Percentiles rank a stretch among this genome's conserved stretches.
phyloP scores from a whole-genome alignment of 1,139 yeast genomes.

The Taphrina deformans region DNA sequence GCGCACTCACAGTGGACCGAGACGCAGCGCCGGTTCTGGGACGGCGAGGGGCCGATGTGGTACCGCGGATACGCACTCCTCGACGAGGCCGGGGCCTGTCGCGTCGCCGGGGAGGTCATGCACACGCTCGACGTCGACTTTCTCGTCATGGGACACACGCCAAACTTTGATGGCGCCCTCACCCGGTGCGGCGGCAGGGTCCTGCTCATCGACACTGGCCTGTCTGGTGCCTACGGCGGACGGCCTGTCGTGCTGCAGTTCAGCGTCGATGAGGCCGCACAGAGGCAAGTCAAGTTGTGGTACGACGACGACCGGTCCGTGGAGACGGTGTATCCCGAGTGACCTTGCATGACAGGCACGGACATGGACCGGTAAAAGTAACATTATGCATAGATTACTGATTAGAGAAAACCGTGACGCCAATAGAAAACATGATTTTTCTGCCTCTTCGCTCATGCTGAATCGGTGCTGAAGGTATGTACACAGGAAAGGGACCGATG shows the following conservation, averaged over 20 bases:
- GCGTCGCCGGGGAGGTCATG: slow-evolving; percentile 18
- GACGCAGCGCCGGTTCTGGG: slow-evolving; percentile 26
- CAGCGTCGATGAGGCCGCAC: neutral
- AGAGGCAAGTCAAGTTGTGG: slow-evolving; percentile 15
- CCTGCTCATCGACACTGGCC: slow-evolving; percentile 34
- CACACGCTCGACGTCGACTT: slow-evolving; percentile 22
- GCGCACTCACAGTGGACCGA: slow-evolving; percentile 7
- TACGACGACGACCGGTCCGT: slow-evolving; percentile 22
- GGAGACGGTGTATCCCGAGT: slow-evolving; percentile 15
- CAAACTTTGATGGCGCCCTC: slow-evolving; percentile 28
- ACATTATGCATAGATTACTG: too few species aligned
- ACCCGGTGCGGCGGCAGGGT: slow-evolving; percentile 34
- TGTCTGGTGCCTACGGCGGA: slow-evolving; percentile 32
- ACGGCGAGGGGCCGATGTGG: slow-evolving; percentile 35
- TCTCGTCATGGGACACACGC: slow-evolving; percentile 35
- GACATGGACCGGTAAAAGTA: too few species aligned
- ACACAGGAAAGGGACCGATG: too few species aligned
- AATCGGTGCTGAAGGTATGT: too few species aligned
- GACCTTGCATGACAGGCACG: too few species aligned
- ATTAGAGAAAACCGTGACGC: too few species aligned
- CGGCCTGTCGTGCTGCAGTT: slow-evolving; percentile 31
- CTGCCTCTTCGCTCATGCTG: slow-evolving; percentile 12
- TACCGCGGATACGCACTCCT: slow-evolving; percentile 33
- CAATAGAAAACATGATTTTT: too few species aligned
- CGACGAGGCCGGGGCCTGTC: slow-evolving; percentile 27